These are phyloP conservation scores for Plasmodium yoelii DNA, from an alignment of 169 alveolate genomes.

Conservation along the genomic window DNA sequence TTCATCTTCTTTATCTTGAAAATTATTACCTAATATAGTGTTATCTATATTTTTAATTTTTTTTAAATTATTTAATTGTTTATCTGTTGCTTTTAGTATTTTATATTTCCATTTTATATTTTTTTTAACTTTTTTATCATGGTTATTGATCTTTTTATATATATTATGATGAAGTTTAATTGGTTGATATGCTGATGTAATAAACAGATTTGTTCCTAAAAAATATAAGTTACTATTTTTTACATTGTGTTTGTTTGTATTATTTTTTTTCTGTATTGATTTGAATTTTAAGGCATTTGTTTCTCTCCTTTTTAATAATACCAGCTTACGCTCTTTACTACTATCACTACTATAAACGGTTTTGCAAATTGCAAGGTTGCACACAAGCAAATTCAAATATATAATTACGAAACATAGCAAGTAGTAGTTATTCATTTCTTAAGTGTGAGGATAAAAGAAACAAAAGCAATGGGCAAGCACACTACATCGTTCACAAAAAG, in stretches of 20 bases:
- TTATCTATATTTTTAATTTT: constrained; percentile 58
- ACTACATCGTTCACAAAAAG: constrained; percentile 21
- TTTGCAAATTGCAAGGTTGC: constrained; percentile 17
- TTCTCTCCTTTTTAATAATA: no score
- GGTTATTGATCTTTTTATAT: background rate
- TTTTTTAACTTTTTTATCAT: background rate
- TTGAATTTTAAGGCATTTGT: no score
- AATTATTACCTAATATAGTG: constrained; percentile 41
- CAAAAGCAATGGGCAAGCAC: background rate
- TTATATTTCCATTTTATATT: background rate
- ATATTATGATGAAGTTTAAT: no score
- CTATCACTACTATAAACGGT: background rate
- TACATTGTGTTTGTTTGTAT: background rate
- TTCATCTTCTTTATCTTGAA: constrained; percentile 55
- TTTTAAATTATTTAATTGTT: constrained; percentile 44
- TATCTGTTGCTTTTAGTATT: background rate
- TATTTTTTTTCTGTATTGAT: no score
- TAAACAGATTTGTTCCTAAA: constrained; percentile 6
- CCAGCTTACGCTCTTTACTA: background rate
- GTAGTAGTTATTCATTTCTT: constrained; percentile 37
- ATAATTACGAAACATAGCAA: constrained; percentile 4
- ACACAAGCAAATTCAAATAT: constrained; percentile 16
- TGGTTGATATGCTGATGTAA: background rate
- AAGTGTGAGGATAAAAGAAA: background rate
- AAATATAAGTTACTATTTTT: constrained; percentile 4